Percentiles rank a stretch among this genome's conserved stretches.
Evolutionary conservation across 2,329 filamentous ascomycete species (phyloP).

Genomic region (Cryphonectria carpinicola): DNA sequence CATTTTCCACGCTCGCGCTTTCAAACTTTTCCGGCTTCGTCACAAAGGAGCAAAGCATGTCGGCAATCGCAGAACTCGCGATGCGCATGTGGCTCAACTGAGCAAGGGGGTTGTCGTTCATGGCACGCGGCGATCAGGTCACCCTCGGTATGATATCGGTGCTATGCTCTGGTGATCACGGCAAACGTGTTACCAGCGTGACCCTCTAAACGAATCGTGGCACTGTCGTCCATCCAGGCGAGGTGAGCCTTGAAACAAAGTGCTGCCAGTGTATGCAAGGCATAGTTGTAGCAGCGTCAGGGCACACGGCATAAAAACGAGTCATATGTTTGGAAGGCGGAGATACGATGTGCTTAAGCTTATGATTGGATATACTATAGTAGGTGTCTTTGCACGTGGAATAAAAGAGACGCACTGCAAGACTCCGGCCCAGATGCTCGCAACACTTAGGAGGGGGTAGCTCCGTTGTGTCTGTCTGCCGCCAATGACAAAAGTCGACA

Average conservation of each 20-base stretch:
- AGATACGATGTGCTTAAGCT: background rate
- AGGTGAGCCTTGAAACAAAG: background rate
- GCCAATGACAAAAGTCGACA: background rate
- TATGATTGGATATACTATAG: background rate
- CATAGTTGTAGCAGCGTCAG: background rate
- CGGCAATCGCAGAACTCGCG: background rate
- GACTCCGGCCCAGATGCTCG: conserved; percentile 7
- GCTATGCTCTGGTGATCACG: background rate
- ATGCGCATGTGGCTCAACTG: background rate
- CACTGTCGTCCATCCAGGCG: background rate
- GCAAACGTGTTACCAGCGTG: background rate
- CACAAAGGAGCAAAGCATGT: background rate
- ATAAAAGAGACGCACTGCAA: conserved; percentile 1
- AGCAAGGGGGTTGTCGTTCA: background rate
- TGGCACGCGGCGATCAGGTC: background rate
- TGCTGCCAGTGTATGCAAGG: background rate
- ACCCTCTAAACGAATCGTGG: background rate
- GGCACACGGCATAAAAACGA: background rate
- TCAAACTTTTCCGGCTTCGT: background rate
- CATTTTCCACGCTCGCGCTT: background rate
- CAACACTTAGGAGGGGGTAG: background rate
- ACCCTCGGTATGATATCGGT: background rate
- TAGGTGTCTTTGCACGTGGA: background rate
- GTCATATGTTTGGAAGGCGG: background rate
- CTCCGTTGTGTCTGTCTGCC: background rate